phyloP scores from a whole-genome alignment of 2,329 filamentous ascomycete species.

The Achaetomium macrosporum region DNA sequence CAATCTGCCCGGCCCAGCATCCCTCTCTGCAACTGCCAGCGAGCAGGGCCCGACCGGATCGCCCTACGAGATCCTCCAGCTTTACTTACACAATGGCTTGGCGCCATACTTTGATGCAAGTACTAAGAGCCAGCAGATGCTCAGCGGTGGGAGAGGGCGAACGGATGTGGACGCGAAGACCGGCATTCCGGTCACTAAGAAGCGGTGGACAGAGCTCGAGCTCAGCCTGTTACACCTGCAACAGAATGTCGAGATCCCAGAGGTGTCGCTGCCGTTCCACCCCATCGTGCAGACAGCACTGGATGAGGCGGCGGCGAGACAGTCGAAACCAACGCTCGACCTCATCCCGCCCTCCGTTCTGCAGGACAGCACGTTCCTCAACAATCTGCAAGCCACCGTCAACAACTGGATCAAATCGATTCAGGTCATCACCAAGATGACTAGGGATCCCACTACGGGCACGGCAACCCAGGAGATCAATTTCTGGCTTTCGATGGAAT shows the following conservation, averaged over 20 bases:
- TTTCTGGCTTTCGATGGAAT: constrained; percentile 98
- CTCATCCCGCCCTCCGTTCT: constrained; percentile 70
- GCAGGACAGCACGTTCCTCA: constrained; percentile 85
- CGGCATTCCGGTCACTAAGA: constrained; percentile 94
- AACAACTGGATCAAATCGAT: constrained; percentile 99
- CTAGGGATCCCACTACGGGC: constrained; percentile 66
- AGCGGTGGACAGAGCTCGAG: constrained; percentile 91
- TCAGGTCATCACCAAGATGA: constrained; percentile 90
- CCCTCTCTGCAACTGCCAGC: constrained; percentile 58
- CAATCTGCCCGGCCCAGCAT: constrained; percentile 78
- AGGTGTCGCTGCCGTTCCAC: constrained; percentile 80
- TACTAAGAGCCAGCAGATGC: constrained; percentile 71
- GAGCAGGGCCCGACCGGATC: constrained; percentile 70
- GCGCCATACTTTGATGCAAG: constrained; percentile 97
- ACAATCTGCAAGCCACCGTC: constrained; percentile 86
- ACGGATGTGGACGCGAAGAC: constrained; percentile 87
- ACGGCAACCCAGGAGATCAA: constrained; percentile 97
- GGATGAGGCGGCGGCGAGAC: constrained; percentile 65
- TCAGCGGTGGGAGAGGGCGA: constrained; percentile 61
- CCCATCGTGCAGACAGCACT: constrained; percentile 81
- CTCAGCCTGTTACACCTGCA: constrained; percentile 85
- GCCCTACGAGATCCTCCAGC: constrained; percentile 88
- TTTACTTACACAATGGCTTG: constrained; percentile 82
- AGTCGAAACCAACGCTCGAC: constrained; percentile 67
- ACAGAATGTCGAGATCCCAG: constrained; percentile 96